These are phyloP conservation scores for Fusarium brachygibbosum DNA, from an alignment of 2,329 filamentous ascomycete species.

Conservation along the genomic window DNA sequence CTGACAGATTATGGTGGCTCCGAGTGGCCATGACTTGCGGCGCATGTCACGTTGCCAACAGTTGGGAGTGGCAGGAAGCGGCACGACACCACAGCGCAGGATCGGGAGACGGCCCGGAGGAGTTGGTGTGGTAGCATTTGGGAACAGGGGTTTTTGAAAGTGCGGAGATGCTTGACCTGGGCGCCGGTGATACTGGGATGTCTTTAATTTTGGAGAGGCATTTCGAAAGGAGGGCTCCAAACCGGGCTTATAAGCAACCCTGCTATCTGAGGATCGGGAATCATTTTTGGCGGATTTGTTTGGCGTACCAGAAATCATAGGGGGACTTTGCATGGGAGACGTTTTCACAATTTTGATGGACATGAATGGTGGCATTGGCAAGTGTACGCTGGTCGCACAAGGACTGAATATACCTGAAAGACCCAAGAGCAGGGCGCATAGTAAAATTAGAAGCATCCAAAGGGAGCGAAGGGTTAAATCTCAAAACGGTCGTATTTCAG, in stretches of 20 bases:
- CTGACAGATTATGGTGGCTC: slow-evolving; percentile 16
- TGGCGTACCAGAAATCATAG: slow-evolving; percentile 24
- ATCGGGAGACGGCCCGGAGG: slow-evolving; percentile 30
- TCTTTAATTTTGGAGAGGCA: slow-evolving; percentile 8
- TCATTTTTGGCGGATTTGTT: slow-evolving; percentile 26
- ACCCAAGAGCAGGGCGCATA: slow-evolving; percentile 15
- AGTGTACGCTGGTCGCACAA: slow-evolving; percentile 41
- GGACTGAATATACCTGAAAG: slow-evolving; percentile 43
- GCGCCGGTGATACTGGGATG: slow-evolving; percentile 13
- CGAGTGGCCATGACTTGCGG: slow-evolving; percentile 18
- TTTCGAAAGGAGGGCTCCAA: slow-evolving; percentile 13
- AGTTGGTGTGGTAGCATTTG: slow-evolving; percentile 31
- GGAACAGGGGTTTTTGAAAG: slow-evolving; percentile 19
- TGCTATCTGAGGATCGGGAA: background rate
- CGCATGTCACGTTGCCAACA: slow-evolving; percentile 14
- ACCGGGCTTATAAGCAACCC: slow-evolving; percentile 1
- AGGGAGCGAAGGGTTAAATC: slow-evolving; percentile 14
- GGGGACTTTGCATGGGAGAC: slow-evolving; percentile 14
- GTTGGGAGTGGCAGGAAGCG: slow-evolving; percentile 18
- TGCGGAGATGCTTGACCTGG: slow-evolving; percentile 21
- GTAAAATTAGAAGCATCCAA: slow-evolving; percentile 35
- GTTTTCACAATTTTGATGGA: slow-evolving; percentile 12
- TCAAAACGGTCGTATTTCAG: background rate
- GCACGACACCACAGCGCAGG: slow-evolving; percentile 13
- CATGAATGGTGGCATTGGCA: slow-evolving; percentile 19